A percentile compares a stretch with the other conserved stretches of the same genome.
Evolutionary conservation across 352 stramenopile genomes (phyloP).

Genomic region (Pythium inflatum): DNA sequence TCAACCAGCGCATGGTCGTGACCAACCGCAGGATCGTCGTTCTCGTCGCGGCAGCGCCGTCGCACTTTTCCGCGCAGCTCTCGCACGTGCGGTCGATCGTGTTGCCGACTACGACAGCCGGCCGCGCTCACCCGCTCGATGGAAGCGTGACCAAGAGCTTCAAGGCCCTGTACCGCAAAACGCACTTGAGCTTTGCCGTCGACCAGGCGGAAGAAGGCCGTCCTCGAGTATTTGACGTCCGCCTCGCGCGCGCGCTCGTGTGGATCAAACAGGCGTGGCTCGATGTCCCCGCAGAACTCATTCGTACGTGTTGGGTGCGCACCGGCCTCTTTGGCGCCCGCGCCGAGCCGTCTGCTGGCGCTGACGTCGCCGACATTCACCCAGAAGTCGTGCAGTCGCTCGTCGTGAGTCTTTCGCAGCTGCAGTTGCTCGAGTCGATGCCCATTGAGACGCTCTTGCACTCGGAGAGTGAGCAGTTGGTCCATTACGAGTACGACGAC

Average conservation of each 20-base stretch:
- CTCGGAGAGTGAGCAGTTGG: constrained; percentile 12
- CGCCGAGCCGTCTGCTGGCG: neutral
- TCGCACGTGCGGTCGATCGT: constrained; percentile 20
- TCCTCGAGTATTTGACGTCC: constrained; percentile 14
- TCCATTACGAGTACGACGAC: constrained; percentile 33
- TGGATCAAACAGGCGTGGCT: constrained; percentile 33
- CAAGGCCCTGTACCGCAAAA: constrained; percentile 27
- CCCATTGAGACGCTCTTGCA: constrained; percentile 25
- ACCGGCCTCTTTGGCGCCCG: neutral
- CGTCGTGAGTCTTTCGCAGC: constrained; percentile 31
- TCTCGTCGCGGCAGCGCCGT: constrained; percentile 9
- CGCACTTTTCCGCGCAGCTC: constrained; percentile 25
- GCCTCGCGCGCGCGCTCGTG: constrained; percentile 18
- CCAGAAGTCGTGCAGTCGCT: constrained; percentile 30
- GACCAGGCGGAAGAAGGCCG: constrained; percentile 26
- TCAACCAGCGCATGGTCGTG: constrained; percentile 30
- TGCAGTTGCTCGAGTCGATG: constrained; percentile 27
- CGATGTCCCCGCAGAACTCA: constrained; percentile 20
- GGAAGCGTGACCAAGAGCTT: constrained; percentile 23
- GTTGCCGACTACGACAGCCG: neutral
- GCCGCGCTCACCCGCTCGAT: constrained; percentile 13
- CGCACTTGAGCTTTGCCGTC: constrained; percentile 28
- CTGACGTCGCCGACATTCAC: neutral
- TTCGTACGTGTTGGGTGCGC: constrained; percentile 18
- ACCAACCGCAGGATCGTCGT: constrained; percentile 19